These are phyloP conservation scores for Acanthamoeba royreba DNA, from an alignment of 208 protist species.

Conservation along the genomic window DNA sequence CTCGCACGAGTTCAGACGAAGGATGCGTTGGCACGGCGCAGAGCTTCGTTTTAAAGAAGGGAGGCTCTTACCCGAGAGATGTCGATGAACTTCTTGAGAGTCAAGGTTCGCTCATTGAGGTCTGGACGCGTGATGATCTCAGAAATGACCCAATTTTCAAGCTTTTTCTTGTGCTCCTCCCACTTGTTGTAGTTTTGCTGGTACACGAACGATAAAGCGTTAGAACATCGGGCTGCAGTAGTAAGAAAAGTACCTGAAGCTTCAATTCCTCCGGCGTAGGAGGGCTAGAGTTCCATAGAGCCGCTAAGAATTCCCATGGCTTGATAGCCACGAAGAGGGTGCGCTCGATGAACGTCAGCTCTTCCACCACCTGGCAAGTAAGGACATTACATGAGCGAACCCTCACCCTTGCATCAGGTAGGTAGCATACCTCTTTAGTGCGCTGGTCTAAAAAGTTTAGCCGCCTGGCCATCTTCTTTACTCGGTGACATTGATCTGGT, in stretches of 20 bases:
- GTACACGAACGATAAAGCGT: not conserved
- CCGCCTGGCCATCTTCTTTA: not conserved
- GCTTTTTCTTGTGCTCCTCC: not conserved
- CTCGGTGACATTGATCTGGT: not conserved
- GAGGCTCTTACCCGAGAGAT: not conserved
- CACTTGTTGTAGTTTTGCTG: not conserved
- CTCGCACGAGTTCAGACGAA: not conserved
- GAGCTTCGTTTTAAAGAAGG: not conserved
- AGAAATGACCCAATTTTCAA: not conserved
- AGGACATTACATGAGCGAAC: not conserved
- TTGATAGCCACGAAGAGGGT: slow-evolving; percentile 2
- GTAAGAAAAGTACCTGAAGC: not conserved
- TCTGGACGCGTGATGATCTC: not conserved
- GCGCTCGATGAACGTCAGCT: not conserved
- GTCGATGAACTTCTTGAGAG: slow-evolving; percentile 34
- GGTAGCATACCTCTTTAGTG: not conserved
- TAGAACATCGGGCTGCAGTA: not conserved
- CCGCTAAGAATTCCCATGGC: not conserved
- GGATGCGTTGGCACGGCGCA: not conserved
- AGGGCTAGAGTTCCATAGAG: not conserved
- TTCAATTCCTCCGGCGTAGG: not conserved
- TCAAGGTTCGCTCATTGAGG: not conserved
- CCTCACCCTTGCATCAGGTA: too few relatives aligned
- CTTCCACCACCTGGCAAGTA: not conserved
- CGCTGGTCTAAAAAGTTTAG: not conserved